phyloP scores from a whole-genome alignment of 768 basidiomycete genomes.

The Lentinus tigrinus region DNA sequence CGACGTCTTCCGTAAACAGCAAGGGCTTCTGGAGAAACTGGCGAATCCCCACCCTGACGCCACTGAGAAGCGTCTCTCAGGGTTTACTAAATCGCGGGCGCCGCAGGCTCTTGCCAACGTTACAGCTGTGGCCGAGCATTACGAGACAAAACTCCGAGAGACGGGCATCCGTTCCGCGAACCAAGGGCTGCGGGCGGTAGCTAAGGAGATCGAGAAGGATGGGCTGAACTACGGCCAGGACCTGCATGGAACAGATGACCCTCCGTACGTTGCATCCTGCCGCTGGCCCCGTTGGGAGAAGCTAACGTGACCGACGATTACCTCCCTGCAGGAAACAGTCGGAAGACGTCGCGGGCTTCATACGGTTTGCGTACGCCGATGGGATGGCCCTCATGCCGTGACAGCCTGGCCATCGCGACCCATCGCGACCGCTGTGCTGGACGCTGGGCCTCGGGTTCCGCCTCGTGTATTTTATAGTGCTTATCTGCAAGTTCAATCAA shows the following conservation, averaged over 20 bases:
- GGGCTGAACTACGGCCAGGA: slow-evolving; percentile 47
- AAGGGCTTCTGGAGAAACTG: slow-evolving; percentile 41
- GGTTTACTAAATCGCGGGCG: background rate
- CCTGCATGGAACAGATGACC: slow-evolving; percentile 34
- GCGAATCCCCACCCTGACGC: slow-evolving; percentile 28
- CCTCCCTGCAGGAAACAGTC: slow-evolving; percentile 13
- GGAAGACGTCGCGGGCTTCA: slow-evolving; percentile 39
- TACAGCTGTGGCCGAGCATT: slow-evolving; percentile 46
- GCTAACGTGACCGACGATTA: slow-evolving; percentile 5
- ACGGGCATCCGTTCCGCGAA: slow-evolving; percentile 48
- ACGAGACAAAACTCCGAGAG: slow-evolving; percentile 49
- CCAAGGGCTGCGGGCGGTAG: slow-evolving; percentile 56
- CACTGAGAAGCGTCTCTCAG: slow-evolving; percentile 29
- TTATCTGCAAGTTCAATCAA: background rate
- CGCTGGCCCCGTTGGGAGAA: background rate
- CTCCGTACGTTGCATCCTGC: slow-evolving; percentile 44
- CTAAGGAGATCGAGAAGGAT: slow-evolving; percentile 58
- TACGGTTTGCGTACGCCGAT: slow-evolving; percentile 54
- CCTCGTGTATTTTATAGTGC: background rate
- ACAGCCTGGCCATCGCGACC: slow-evolving; percentile 1
- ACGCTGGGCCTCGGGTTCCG: background rate
- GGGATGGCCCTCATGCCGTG: slow-evolving; percentile 52
- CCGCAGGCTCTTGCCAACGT: slow-evolving; percentile 36
- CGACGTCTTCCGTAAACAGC: slow-evolving; percentile 46
- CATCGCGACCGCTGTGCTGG: background rate